Evolutionary conservation across 176 grass and related monocot genomes (phyloP).

Genomic region (Zea luxurians): DNA sequence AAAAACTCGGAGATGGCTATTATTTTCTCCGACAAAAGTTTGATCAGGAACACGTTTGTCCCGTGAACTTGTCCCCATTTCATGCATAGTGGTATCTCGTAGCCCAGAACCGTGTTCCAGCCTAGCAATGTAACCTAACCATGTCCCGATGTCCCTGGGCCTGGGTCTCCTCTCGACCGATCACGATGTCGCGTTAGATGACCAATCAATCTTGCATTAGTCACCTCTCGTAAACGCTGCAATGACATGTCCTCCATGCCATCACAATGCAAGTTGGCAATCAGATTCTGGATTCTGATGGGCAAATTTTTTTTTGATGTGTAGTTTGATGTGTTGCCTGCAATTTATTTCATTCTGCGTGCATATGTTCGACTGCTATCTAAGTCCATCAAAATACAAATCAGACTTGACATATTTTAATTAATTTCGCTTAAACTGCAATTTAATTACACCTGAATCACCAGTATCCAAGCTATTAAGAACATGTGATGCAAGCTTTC

Average conservation of each 20-base stretch:
- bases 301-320: not conserved
- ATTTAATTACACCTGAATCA: not conserved
- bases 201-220: constrained; percentile 21
- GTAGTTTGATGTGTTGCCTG: constrained; percentile 26
- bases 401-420: not conserved
- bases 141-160: not conserved
- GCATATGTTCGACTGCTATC: not conserved
- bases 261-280: constrained; percentile 21
- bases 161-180: not conserved
- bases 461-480: constrained; percentile 7
- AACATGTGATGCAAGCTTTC: constrained; percentile 10
- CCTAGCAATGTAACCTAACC: constrained; percentile 32
- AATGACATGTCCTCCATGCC: constrained; percentile 31
- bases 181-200: constrained; percentile 38
- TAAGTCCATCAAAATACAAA: constrained; percentile 1
- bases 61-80: constrained; percentile 38
- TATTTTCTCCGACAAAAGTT: constrained; percentile 45
- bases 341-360: constrained; percentile 23
- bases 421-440: not conserved
- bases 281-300: constrained; percentile 33
- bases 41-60: constrained; percentile 30
- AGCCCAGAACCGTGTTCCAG: constrained; percentile 51
- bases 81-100: constrained; percentile 41
- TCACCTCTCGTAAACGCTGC: constrained; percentile 27
- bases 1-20: constrained; percentile 10